Conservation (phyloP, 1,284 basidiomycete species). For the Grifola frondosa region DNA sequence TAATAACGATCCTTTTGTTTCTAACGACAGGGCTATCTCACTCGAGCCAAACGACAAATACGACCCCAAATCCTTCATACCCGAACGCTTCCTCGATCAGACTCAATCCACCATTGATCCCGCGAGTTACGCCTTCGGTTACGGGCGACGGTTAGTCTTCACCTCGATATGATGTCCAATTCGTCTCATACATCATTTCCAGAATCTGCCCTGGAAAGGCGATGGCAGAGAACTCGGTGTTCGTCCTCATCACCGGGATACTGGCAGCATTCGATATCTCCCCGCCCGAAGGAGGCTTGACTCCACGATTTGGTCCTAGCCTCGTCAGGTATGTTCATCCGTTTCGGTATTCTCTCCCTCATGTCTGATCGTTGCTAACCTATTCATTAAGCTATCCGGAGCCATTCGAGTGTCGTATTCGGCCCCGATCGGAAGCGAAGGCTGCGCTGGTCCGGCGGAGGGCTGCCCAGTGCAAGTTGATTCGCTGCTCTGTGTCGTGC, state of each 20-base stretch:
- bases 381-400: conserved; percentile 9
- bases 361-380: too few species aligned
- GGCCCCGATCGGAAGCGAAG: conserved; percentile 6
- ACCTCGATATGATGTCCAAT: too few species aligned
- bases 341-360: too few species aligned
- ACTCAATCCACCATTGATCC: conserved; percentile 1
- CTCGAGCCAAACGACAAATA: too few species aligned
- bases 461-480: too few species aligned
- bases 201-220: conserved; percentile 24
- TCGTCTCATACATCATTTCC: background rate
- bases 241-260: conserved; percentile 16
- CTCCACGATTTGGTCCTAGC: too few species aligned
- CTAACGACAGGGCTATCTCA: conserved; percentile 22
- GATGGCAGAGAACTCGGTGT: conserved; percentile 18
- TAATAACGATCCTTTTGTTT: background rate
- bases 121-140: conserved; percentile 3
- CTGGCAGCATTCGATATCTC: conserved; percentile 17
- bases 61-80: conserved; percentile 2
- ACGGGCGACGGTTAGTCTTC: background rate
- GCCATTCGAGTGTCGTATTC: conserved; percentile 10
- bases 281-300: too few species aligned
- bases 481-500: too few species aligned
- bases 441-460: too few species aligned
- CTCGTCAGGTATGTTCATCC: too few species aligned
- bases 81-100: conserved; percentile 4